Evolutionary conservation across 169 alveolate species (phyloP), one percentile per base, ranked within the genome.

Genomic region (Eimeria falciformis): DNA sequence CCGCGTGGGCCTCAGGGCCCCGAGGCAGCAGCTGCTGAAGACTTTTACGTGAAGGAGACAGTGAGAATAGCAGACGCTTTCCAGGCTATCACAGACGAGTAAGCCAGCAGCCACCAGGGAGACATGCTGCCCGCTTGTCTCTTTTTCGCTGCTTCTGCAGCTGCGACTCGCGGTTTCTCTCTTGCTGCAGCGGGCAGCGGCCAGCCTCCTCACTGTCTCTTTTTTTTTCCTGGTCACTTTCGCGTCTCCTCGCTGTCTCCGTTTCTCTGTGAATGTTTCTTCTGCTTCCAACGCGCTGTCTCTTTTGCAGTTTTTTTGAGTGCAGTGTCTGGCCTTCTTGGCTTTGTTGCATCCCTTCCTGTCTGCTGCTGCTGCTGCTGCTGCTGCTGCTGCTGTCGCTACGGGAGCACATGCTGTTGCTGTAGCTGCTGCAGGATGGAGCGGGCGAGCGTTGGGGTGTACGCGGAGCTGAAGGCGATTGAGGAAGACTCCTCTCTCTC

Each of bases 281-380:
- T 7, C 58, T n/a, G 71, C 71, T 58, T 14, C 71, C 18, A 9
- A 7, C 5, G 71, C 33, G 71, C 71, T 58, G 71, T 21, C 25
- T 7, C 18, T n/a, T 7, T 27, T 58, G 71, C 71, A 14, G 21
- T 9, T 58, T 7, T 27, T 21, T 7, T 14, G 9, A 21, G 33
- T 58, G 71, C 27, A 11, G 18, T 27, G 9, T 14, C 71, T 21
- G 71, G 9, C 33, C 33, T 27, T 9, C 9, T 27, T 58, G 33
- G 9, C 25, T 5, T 27, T 58, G 71, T 27, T 58, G 71, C 71
- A 14, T 11, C 33, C 27, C 33, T 58, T 21, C 33, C 71, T 50
- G 58, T 14, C n/a, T n/a, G n/a, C n/a, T 50, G 58, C 58, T 50
- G 58, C 58, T 50, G 58, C 58, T n/a, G 71, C 71, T 58, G 71